A percentile compares a stretch with the other conserved stretches of the same genome.
These are phyloP conservation scores for Sarocladium kiliense DNA, from an alignment of 2,329 filamentous ascomycete species.

Conservation along the genomic window DNA sequence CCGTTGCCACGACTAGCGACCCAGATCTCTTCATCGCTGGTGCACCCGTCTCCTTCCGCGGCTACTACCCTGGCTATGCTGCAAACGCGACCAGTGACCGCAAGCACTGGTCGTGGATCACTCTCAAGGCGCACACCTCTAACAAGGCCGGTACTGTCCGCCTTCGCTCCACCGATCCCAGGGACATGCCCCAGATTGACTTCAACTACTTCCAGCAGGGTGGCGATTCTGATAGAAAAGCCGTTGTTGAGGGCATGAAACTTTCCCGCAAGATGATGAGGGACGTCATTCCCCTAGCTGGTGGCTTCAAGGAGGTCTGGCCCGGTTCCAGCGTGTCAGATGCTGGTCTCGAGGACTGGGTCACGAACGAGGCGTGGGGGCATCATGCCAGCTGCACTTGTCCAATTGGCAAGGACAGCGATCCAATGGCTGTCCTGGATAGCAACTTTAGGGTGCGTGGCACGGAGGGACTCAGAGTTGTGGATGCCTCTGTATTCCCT, in stretches of 20 bases:
- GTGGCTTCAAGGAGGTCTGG: constrained; percentile 32
- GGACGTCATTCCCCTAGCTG: background rate
- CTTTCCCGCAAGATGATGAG: background rate
- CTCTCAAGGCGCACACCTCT: constrained; percentile 55
- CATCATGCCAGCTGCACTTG: constrained; percentile 54
- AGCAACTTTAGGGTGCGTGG: constrained; percentile 50
- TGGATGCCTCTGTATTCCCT: constrained; percentile 53
- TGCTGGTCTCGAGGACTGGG: background rate
- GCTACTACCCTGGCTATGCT: constrained; percentile 33
- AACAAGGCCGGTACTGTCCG: constrained; percentile 56
- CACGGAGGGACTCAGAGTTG: constrained; percentile 48
- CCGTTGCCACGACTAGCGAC: constrained; percentile 15
- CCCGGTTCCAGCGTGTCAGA: constrained; percentile 3
- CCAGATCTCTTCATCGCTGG: constrained; percentile 29
- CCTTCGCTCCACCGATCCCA: constrained; percentile 53
- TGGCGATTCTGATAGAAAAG: background rate
- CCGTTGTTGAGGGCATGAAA: constrained; percentile 2
- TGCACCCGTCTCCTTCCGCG: constrained; percentile 32
- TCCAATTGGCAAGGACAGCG: constrained; percentile 47
- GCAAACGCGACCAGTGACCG: constrained; percentile 23
- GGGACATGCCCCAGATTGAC: constrained; percentile 54
- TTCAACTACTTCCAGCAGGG: constrained; percentile 37
- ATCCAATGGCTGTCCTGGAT: constrained; percentile 50
- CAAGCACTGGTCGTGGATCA: constrained; percentile 37
- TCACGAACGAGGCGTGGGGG: constrained; percentile 42